Percentiles rank a stretch among this genome's conserved stretches.
Conservation (phyloP, 805 yeast species). For the Yarrowia phangngaensis region DNA sequence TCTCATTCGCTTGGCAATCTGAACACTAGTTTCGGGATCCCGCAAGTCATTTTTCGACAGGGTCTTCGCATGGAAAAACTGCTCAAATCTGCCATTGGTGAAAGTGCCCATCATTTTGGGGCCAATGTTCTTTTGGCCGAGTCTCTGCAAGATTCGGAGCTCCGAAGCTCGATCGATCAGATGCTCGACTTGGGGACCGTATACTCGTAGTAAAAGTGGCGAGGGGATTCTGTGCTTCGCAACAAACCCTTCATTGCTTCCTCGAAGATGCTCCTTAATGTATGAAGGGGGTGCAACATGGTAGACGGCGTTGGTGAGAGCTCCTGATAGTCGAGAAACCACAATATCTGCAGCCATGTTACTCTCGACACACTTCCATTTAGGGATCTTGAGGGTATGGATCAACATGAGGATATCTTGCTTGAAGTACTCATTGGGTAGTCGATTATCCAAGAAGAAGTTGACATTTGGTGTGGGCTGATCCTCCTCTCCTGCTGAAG, state of each 20-base stretch:
- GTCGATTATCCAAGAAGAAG: constrained; percentile 37
- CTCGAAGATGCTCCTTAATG: constrained; percentile 39
- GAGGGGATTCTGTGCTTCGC: constrained; percentile 42
- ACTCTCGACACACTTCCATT: constrained; percentile 63
- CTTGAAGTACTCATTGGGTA: constrained; percentile 81
- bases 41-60: constrained; percentile 70
- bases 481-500: constrained; percentile 32
- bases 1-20: constrained; percentile 94
- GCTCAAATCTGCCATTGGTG: constrained; percentile 90
- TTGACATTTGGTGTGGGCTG: constrained; percentile 42
- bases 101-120: constrained; percentile 87
- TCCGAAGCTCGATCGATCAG: constrained; percentile 85
- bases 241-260: constrained; percentile 30
- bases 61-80: constrained; percentile 78
- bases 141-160: constrained; percentile 63
- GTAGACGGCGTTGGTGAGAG: constrained; percentile 87
- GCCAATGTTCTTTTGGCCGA: constrained; percentile 77
- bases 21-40: constrained; percentile 68
- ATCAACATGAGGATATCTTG: constrained; percentile 68
- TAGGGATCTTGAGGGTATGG: constrained; percentile 61
- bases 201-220: constrained; percentile 71
- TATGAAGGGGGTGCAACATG: constrained; percentile 57
- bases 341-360: constrained; percentile 45
- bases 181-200: constrained; percentile 81
- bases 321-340: constrained; percentile 77